These are phyloP conservation scores for Begonia peltatifolia DNA, from an alignment of 306 rosid genomes.

Conservation along the genomic window DNA sequence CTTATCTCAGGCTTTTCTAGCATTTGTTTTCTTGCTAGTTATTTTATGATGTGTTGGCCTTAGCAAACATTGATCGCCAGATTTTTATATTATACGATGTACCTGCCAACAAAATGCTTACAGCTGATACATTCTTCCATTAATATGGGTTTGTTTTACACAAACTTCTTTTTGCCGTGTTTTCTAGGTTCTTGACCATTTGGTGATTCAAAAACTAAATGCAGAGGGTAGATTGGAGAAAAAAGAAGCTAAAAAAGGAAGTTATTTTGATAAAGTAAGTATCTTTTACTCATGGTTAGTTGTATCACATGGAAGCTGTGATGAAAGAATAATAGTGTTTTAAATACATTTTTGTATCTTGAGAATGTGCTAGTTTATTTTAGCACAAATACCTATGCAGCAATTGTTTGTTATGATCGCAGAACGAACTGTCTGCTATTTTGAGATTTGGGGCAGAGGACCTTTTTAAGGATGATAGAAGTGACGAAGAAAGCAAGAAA, in stretches of 20 bases:
- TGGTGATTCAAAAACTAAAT: constrained; percentile 97
- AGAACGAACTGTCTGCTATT: constrained; percentile 94
- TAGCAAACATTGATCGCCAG: no score
- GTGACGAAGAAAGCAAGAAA: constrained; percentile 95
- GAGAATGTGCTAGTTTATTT: background rate
- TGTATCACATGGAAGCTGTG: no score
- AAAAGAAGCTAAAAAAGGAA: constrained; percentile 87
- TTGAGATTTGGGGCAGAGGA: constrained; percentile 98
- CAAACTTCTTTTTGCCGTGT: constrained; percentile 12
- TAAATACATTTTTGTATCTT: no score
- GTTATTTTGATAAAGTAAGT: constrained; percentile 85
- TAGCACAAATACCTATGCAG: background rate
- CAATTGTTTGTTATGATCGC: constrained; percentile 12
- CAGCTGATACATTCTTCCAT: constrained; percentile 1
- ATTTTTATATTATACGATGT: no score
- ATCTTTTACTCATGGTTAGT: background rate
- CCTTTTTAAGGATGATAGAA: constrained; percentile 93
- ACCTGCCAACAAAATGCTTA: background rate
- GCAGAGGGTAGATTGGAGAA: constrained; percentile 98
- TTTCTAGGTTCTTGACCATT: constrained; percentile 87
- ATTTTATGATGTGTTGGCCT: no score
- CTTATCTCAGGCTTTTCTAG: no score
- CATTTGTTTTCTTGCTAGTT: no score
- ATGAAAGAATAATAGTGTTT: background rate
- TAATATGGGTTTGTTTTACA: constrained; percentile 8